phyloP scores from a whole-genome alignment of 768 basidiomycete genomes.

The Calocera viscosa region DNA sequence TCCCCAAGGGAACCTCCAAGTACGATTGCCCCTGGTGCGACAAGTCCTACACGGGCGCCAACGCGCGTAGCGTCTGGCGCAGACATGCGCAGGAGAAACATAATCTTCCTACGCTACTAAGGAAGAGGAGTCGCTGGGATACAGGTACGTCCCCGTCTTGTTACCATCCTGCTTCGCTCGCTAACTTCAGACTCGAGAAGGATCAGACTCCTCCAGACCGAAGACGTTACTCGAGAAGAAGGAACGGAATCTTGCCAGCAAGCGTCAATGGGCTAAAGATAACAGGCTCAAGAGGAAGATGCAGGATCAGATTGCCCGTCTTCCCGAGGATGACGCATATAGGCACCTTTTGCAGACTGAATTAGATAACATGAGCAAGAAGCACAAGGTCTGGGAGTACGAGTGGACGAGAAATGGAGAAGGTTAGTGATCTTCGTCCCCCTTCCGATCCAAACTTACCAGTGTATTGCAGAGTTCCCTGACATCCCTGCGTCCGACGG shows the following conservation, averaged over 20 bases:
- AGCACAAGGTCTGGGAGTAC: neutral
- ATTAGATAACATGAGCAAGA: constrained; percentile 1
- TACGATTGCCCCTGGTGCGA: constrained; percentile 4
- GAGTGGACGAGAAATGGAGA: neutral
- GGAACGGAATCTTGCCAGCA: neutral
- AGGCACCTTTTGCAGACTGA: neutral
- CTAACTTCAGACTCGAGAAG: neutral
- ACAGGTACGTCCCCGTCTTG: neutral
- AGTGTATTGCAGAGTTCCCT: neutral
- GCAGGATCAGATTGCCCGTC: neutral
- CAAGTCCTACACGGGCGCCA: constrained; percentile 1
- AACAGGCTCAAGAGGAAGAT: constrained; percentile 4
- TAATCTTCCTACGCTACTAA: neutral
- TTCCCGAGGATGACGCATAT: neutral
- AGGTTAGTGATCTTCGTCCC: neutral
- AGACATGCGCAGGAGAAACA: constrained; percentile 3
- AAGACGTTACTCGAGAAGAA: neutral
- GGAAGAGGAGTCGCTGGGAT: constrained; percentile 4
- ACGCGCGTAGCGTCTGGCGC: neutral
- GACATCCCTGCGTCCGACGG: neutral
- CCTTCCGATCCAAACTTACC: neutral
- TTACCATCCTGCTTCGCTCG: neutral
- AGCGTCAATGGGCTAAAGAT: constrained; percentile 1
- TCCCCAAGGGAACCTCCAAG: neutral
- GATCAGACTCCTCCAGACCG: neutral